Evolutionary conservation across 805 yeast genomes (phyloP), one percentile per base, ranked within the genome.

Genomic region (Lipomyces japonicus): DNA sequence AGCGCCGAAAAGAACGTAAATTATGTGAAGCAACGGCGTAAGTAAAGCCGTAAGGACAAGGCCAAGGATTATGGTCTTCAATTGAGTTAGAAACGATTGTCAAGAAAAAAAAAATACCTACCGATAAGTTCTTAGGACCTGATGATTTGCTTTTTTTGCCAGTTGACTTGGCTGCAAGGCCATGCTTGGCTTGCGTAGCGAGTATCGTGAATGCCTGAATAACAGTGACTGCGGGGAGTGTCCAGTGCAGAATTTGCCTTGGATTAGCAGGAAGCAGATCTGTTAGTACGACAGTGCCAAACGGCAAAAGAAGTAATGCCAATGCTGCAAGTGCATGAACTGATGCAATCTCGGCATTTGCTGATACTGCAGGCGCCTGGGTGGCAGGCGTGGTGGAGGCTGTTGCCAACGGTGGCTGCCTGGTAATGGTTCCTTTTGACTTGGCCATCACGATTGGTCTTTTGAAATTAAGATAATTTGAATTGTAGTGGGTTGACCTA

Each of bases 1-100:
- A 0, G 96, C 95, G 5, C 97, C 97, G 62, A 86, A 79, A 10
- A 88, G 60, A 1, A 88, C 71, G 40, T 84, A 64, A 1, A 74
- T 51, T 1, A 68, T 31, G 40, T 66, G 65, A 4, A 69, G 14
- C 3, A 51, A 21, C 19, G 72, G 68, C 1, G 65, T 25, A 18
- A 53, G 32, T 10, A 53, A 42, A 1, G 39, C 49, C 3, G 58
- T 38, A 18, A 53, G 38, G 4, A 51, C 35, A n/a, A 53, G 37
- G 1, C 55, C 48, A 19, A 50, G 43, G 3, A 46, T 30, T 6
- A 42, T 18, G 3, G 48, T 53, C 57, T 52, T 22, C 14, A 6
- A 39, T 7, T 26, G 12, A 4, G 21, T 14, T n/a, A 12, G 32
- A 3, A 44, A 18, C 22, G 9, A 3, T 6, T 14, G 18, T 30